phyloP scores from a whole-genome alignment of 2,329 filamentous ascomycete genomes.

The Harringtonia lauricola region DNA sequence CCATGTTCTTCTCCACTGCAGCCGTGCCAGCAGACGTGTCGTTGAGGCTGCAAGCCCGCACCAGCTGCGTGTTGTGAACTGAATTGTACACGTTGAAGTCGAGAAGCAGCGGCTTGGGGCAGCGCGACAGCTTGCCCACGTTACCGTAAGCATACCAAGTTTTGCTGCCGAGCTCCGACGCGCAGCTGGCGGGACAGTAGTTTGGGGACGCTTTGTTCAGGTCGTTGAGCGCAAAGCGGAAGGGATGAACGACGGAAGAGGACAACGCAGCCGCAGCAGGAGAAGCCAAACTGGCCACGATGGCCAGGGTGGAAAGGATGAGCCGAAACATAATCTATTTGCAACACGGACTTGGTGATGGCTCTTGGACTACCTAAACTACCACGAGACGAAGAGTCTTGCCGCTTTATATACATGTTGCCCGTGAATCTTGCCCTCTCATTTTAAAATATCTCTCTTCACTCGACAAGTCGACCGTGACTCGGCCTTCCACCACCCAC shows the following conservation, averaged over 20 bases:
- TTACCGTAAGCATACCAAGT: neutral
- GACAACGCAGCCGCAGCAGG: neutral
- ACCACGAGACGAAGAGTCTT: too few relatives aligned
- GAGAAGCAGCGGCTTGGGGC: neutral
- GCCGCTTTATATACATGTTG: too few relatives aligned
- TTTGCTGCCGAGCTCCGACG: neutral
- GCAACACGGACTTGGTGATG: too few relatives aligned
- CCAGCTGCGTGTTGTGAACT: neutral
- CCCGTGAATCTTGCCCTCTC: too few relatives aligned
- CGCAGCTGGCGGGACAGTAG: neutral
- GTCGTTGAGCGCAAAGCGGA: neutral
- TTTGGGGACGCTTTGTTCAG: neutral
- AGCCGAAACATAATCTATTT: neutral
- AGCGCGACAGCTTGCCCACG: neutral
- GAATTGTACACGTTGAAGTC: neutral
- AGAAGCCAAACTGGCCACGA: neutral
- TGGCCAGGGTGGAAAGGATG: neutral
- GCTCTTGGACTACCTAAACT: too few relatives aligned
- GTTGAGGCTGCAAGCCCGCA: neutral
- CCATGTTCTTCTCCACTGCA: too few relatives aligned
- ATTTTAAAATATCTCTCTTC: too few relatives aligned
- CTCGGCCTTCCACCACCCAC: too few relatives aligned
- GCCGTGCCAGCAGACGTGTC: neutral
- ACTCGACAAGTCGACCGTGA: too few relatives aligned
- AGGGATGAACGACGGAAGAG: neutral